A percentile compares a stretch with the other conserved stretches of the same genome.
phyloP scores from a whole-genome alignment of 371 early-diverging fungal species.

The Apophysomyces sp. region DNA sequence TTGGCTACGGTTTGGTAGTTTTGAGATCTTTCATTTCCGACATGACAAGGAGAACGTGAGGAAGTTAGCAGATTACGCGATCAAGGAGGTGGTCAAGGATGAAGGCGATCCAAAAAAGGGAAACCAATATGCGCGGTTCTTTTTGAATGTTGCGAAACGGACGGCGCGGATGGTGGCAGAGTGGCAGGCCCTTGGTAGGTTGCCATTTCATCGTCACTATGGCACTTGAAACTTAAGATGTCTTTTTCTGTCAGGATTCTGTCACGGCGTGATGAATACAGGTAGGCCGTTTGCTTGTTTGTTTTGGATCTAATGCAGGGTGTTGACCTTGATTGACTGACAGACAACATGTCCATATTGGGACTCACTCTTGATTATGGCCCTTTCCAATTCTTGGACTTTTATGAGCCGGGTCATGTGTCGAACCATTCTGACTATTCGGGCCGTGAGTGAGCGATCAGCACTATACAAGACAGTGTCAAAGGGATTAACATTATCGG shows the following conservation, averaged over 20 bases:
- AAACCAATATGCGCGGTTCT: constrained; percentile 66
- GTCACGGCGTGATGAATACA: constrained; percentile 91
- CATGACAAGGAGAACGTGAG: constrained; percentile 57
- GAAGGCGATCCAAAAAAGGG: constrained; percentile 10
- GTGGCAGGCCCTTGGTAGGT: constrained; percentile 77
- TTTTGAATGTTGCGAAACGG: constrained; percentile 59
- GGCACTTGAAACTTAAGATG: background rate
- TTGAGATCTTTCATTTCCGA: constrained; percentile 79
- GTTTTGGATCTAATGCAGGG: background rate
- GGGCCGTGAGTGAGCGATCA: constrained; percentile 36
- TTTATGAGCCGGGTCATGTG: constrained; percentile 74
- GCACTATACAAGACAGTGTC: background rate
- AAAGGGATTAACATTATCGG: background rate
- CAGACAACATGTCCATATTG: constrained; percentile 85
- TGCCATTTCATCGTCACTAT: background rate
- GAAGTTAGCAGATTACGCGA: constrained; percentile 72
- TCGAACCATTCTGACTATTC: constrained; percentile 76
- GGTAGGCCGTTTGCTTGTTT: background rate
- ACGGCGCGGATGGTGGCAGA: constrained; percentile 81
- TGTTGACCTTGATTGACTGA: no score
- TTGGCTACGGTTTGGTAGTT: constrained; percentile 90
- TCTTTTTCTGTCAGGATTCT: constrained; percentile 58
- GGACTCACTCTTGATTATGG: constrained; percentile 89
- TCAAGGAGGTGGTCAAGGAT: constrained; percentile 32
- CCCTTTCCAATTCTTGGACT: constrained; percentile 84